A percentile compares a stretch with the other conserved stretches of the same genome.
Evolutionary conservation across 768 basidiomycete genomes (phyloP).

Genomic region (Coprinopsis cinerea): DNA sequence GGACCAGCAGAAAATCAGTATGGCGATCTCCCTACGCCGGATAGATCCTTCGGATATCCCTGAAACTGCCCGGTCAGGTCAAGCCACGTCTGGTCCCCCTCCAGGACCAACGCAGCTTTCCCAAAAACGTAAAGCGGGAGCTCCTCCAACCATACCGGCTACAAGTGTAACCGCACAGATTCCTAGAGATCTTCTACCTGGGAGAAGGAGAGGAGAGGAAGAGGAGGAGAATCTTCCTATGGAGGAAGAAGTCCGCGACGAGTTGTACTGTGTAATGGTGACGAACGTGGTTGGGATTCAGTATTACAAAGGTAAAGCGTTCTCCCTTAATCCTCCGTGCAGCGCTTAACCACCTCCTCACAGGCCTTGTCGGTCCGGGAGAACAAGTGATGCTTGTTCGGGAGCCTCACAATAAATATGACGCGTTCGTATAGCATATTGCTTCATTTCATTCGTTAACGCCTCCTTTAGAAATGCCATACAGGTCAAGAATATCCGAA

Average conservation of each 20-base stretch:
- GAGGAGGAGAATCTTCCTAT: constrained; percentile 20
- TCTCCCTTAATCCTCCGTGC: too few species aligned
- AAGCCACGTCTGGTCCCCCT: neutral
- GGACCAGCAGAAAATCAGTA: constrained; percentile 59
- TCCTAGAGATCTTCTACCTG: too few species aligned
- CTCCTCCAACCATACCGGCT: neutral
- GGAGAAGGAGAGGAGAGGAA: constrained; percentile 14
- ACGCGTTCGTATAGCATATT: constrained; percentile 37
- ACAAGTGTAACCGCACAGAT: too few species aligned
- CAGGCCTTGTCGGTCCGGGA: constrained; percentile 72
- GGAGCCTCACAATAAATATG: constrained; percentile 64
- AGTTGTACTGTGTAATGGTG: constrained; percentile 54
- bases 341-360: too few species aligned
- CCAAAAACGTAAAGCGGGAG: constrained; percentile 10
- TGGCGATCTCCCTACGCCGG: constrained; percentile 47
- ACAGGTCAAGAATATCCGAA: constrained; percentile 73
- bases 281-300: constrained; percentile 78
- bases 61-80: constrained; percentile 30
- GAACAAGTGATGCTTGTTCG: constrained; percentile 69
- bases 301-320: constrained; percentile 60
- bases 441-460: neutral
- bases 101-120: too few species aligned
- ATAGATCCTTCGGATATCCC: constrained; percentile 59
- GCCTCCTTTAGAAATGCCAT: constrained; percentile 57
- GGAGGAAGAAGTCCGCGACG: constrained; percentile 52